These are phyloP conservation scores for Gossypium rotundifolium DNA, from an alignment of 345 rosid genomes.

Conservation along the genomic window DNA sequence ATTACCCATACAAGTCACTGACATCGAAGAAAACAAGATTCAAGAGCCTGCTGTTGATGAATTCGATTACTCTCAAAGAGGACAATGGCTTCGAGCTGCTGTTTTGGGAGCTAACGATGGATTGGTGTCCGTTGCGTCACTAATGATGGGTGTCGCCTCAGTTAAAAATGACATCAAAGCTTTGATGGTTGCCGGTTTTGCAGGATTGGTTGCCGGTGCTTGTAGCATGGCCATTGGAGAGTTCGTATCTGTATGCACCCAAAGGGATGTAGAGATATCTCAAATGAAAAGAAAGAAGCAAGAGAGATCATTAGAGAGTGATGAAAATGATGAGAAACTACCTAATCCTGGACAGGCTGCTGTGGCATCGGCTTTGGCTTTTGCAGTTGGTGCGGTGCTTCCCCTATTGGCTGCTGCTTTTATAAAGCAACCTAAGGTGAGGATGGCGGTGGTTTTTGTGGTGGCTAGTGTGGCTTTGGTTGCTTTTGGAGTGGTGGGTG, in stretches of 20 bases:
- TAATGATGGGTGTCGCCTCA: constrained; percentile 77
- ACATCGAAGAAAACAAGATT: background rate
- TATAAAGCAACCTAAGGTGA: constrained; percentile 49
- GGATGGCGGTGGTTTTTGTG: constrained; percentile 48
- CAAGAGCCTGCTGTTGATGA: background rate
- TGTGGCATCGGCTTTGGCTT: constrained; percentile 76
- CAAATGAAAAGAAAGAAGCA: constrained; percentile 39
- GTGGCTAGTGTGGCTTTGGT: constrained; percentile 56
- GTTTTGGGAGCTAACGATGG: too few species aligned
- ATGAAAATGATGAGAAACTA: constrained; percentile 25
- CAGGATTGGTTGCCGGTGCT: constrained; percentile 24
- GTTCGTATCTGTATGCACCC: constrained; percentile 72
- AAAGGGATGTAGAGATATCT: constrained; percentile 53
- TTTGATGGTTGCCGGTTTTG: constrained; percentile 66
- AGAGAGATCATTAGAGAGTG: background rate
- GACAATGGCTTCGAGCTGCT: too few species aligned
- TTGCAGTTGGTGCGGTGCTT: constrained; percentile 73
- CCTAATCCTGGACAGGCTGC: constrained; percentile 87
- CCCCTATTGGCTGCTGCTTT: constrained; percentile 81
- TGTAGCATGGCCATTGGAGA: constrained; percentile 85
- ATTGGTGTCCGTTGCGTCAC: constrained; percentile 40
- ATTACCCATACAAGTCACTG: background rate
- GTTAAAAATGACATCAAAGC: constrained; percentile 52
- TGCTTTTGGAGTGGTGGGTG: constrained; percentile 77
- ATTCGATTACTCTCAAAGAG: background rate